Evolutionary conservation across 2,329 filamentous ascomycete genomes (phyloP).

Genomic region (Fusarium bulbicola): DNA sequence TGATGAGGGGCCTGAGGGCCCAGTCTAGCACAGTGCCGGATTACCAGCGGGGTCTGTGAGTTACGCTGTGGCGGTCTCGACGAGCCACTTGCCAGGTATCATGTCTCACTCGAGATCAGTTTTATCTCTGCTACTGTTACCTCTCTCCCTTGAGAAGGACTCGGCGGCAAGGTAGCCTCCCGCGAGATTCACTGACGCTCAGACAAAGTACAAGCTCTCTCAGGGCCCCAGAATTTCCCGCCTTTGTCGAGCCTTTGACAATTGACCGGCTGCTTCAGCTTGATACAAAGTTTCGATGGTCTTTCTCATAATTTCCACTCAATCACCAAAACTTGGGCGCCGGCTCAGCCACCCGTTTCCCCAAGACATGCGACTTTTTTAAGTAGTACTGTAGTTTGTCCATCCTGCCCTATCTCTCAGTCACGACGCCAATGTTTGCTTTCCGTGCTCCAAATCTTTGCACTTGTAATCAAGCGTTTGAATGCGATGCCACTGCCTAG

Average conservation of each 20-base stretch:
- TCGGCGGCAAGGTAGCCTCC: slow-evolving; percentile 25
- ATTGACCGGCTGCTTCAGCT: slow-evolving; percentile 28
- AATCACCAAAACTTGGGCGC: slow-evolving; percentile 22
- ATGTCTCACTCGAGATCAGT: slow-evolving; percentile 37
- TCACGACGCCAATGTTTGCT: slow-evolving; percentile 20
- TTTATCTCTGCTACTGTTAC: slow-evolving; percentile 29
- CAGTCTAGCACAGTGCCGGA: slow-evolving; percentile 38
- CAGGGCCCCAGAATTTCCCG: slow-evolving; percentile 14
- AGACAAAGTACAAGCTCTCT: slow-evolving; percentile 17
- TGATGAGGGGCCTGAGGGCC: slow-evolving; percentile 16
- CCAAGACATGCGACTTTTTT: slow-evolving; percentile 28
- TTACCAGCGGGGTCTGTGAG: slow-evolving; percentile 34
- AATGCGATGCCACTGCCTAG: slow-evolving; percentile 12
- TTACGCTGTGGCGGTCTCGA: slow-evolving; percentile 42
- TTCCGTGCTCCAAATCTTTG: slow-evolving; percentile 6
- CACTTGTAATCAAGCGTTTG: slow-evolving; percentile 18
- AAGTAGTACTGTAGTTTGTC: neutral
- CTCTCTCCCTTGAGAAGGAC: slow-evolving; percentile 36
- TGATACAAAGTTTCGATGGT: slow-evolving; percentile 32
- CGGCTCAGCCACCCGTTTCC: slow-evolving; percentile 36
- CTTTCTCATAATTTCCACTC: slow-evolving; percentile 23
- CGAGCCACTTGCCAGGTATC: slow-evolving; percentile 37
- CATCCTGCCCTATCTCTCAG: neutral
- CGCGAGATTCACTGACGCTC: slow-evolving; percentile 16
- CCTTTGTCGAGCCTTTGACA: slow-evolving; percentile 25